Evolutionary conservation across 805 yeast species (phyloP).

Genomic region (Lipomyces mesembrius): DNA sequence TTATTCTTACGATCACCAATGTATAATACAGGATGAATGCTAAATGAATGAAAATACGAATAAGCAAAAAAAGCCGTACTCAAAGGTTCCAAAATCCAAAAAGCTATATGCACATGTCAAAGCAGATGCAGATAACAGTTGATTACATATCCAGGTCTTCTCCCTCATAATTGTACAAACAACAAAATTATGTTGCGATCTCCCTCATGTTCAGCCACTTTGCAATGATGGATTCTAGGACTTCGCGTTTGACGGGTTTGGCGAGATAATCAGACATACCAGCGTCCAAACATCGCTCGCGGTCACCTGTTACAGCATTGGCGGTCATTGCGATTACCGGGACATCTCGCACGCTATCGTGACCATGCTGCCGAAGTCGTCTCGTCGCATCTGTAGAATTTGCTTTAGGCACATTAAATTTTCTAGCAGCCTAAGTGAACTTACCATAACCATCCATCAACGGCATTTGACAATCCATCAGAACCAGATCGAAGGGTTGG

Average conservation of each 20-base stretch:
- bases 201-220: conserved; percentile 19
- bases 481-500: conserved; percentile 26
- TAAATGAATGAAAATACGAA: neutral
- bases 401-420: neutral
- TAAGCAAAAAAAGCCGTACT: neutral
- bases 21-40: neutral
- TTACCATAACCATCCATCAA: conserved; percentile 38
- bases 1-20: neutral
- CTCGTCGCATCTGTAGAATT: conserved; percentile 29
- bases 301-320: conserved; percentile 79
- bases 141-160: neutral
- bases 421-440: neutral
- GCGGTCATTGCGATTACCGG: conserved; percentile 72
- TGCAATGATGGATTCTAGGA: conserved; percentile 22
- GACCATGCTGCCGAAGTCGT: conserved; percentile 22
- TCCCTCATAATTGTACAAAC: neutral
- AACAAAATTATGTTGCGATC: neutral
- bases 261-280: conserved; percentile 81
- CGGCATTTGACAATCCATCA: conserved; percentile 40
- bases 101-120: neutral
- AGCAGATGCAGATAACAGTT: neutral
- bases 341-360: conserved; percentile 15
- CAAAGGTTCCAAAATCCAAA: neutral
- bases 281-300: conserved; percentile 70
- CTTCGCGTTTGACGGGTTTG: conserved; percentile 52